phyloP scores from a whole-genome alignment of 352 stramenopile genomes.

The Phytophthora syringae region DNA sequence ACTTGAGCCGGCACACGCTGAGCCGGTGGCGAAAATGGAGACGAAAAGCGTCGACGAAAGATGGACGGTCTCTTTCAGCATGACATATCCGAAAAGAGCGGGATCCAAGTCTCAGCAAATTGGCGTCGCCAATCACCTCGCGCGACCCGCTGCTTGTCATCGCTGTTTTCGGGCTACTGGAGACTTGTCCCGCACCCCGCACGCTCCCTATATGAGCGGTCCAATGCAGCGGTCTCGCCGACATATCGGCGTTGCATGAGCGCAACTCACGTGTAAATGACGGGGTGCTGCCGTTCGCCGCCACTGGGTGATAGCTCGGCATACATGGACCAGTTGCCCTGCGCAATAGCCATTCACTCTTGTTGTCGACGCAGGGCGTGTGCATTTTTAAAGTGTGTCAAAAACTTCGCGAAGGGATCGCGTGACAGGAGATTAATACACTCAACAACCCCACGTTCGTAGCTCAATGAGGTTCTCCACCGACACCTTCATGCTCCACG shows the following conservation, averaged over 20 bases:
- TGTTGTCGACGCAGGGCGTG: not conserved
- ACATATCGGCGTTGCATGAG: constrained; percentile 1
- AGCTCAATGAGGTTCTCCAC: no score
- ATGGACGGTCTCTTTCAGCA: no score
- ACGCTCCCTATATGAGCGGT: not conserved
- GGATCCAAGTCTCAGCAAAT: not conserved
- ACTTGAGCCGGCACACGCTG: no score
- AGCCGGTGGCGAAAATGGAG: constrained; percentile 23
- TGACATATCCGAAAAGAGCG: constrained; percentile 32
- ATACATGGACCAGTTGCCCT: no score
- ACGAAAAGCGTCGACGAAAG: constrained; percentile 8
- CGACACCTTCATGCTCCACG: no score
- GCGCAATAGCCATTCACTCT: not conserved
- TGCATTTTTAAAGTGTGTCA: no score
- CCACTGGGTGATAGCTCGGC: no score
- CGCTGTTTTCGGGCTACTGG: not conserved
- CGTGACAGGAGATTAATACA: not conserved
- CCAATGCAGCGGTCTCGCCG: not conserved
- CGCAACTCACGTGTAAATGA: no score
- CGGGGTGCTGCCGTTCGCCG: no score
- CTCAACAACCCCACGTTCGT: not conserved
- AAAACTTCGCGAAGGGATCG: no score
- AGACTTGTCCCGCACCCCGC: not conserved
- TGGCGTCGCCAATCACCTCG: constrained; percentile 19
- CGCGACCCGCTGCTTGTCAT: constrained; percentile 25